A percentile compares a stretch with the other conserved stretches of the same genome.
Evolutionary conservation across 2,329 filamentous ascomycete genomes (phyloP).

Genomic region (Aspergillus ochraceus): DNA sequence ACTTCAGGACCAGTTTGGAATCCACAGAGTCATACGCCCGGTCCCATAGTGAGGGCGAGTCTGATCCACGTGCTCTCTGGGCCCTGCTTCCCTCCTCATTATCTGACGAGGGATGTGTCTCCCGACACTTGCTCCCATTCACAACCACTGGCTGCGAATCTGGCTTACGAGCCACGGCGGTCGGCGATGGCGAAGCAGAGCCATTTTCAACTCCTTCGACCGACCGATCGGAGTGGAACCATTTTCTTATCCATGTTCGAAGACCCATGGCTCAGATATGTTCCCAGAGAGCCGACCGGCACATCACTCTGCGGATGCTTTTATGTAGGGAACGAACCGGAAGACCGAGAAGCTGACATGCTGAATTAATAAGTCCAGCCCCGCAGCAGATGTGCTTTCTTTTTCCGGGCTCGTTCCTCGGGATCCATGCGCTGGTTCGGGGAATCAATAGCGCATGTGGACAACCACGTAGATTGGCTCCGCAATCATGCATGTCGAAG

Average conservation of each 20-base stretch:
- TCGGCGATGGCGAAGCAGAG: not conserved
- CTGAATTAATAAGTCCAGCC: too few relatives aligned
- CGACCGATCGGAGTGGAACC: too few relatives aligned
- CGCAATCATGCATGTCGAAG: not conserved
- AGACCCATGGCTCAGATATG: too few relatives aligned
- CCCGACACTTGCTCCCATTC: not conserved
- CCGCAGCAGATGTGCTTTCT: not conserved
- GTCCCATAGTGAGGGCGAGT: not conserved
- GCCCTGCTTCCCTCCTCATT: not conserved
- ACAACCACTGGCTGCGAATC: not conserved
- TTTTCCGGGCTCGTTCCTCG: not conserved
- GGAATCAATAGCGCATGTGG: not conserved
- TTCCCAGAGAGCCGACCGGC: too few relatives aligned
- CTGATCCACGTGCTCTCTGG: not conserved
- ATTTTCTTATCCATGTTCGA: too few relatives aligned
- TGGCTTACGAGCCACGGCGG: not conserved
- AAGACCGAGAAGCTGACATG: too few relatives aligned
- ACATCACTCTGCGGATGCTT: too few relatives aligned
- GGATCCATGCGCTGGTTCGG: not conserved
- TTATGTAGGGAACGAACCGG: too few relatives aligned
- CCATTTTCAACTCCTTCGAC: too few relatives aligned
- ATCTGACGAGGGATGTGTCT: not conserved
- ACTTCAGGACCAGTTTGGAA: not conserved
- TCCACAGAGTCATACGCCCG: not conserved
- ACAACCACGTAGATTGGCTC: not conserved